Conservation (phyloP, 768 basidiomycete species). For the Ephemerocybe angulata region DNA sequence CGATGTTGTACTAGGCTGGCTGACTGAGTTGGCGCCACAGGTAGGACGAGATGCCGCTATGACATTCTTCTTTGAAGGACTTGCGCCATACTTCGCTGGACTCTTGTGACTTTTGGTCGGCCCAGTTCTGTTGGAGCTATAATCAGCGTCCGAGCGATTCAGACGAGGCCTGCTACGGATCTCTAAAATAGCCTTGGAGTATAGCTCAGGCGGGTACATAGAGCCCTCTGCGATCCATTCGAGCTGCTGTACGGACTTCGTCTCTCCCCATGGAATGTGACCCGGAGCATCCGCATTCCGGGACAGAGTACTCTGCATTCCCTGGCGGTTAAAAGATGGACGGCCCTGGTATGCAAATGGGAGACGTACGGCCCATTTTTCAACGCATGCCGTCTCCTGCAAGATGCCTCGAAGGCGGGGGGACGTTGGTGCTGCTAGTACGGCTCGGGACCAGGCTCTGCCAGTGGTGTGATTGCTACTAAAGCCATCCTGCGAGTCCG, state of each 20-base stretch:
- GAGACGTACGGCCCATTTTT: constrained; percentile 38
- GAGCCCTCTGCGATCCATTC: constrained; percentile 41
- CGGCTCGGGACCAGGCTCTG: background rate
- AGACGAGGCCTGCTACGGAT: constrained; percentile 7
- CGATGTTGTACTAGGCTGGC: too few species aligned
- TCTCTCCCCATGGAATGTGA: constrained; percentile 38
- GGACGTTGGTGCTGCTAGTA: constrained; percentile 33
- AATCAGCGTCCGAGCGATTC: too few species aligned
- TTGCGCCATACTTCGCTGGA: too few species aligned
- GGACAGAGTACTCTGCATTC: constrained; percentile 24
- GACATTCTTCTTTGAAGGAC: too few species aligned
- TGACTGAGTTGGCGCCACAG: too few species aligned
- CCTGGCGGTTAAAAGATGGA: background rate
- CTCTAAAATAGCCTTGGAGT: constrained; percentile 17
- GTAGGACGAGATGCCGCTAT: too few species aligned
- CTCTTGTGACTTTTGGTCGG: too few species aligned
- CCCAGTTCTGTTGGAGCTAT: too few species aligned
- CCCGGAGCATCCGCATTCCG: constrained; percentile 28
- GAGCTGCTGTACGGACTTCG: constrained; percentile 13
- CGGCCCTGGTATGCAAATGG: background rate
- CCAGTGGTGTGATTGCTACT: constrained; percentile 1
- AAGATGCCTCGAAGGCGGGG: constrained; percentile 36
- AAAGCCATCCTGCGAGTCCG: background rate
- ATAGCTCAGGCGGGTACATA: constrained; percentile 30
- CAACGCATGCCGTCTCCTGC: constrained; percentile 36